Base-by-base conservation (phyloP, 2,329 filamentous ascomycete genomes). In the Claviceps sp. region DNA sequence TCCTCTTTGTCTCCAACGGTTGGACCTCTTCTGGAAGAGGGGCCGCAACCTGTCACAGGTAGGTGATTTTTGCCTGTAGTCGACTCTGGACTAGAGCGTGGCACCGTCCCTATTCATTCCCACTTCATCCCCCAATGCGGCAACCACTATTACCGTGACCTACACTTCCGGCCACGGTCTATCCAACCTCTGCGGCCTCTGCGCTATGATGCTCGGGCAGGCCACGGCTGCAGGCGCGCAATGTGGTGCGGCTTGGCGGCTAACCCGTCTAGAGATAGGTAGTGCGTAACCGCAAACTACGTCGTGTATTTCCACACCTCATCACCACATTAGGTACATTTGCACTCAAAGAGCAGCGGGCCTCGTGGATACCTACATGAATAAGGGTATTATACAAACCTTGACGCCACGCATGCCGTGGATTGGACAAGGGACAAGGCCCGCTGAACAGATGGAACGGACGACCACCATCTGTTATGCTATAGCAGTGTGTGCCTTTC, bases 1-100 rank as follows among this genome's bases (percentile, higher is more conserved):
- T 63, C 62, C 14, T 55, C 56, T 37, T 43, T 60, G 45, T 49
- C 57, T 42, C 48, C 50, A 9, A 38, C 53, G n/a, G 20, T 47
- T 51, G 48, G 41, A 50, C 52, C 48, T 50, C 11, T 38, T 8
- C 37, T 37, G 26, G 51, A 53, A 30, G 54, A 51, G 11, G 41
- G 22, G n/a, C 22, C 46, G 24, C 43, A 44, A 26, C 49, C 48
- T 22, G 16, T 41, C 22, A 26, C 37, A 49, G 51, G 52, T 47
- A 34, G 26, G n/a, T 37, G 51, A 13, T 30, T 50, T n/a, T 34
- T 18, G 16, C 4, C 4, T 6, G 3, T 34, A 14, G 14, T 37
- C 8, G 7, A 45, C 7, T 34, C 14, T n/a, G 4, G 24, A 26
- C 24, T 41, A 8, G 41, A 43, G 41, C 41, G 38, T 8, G 16